Base-by-base conservation (phyloP, 2,329 filamentous ascomycete species). In the Hypoxylon sp. region DNA sequence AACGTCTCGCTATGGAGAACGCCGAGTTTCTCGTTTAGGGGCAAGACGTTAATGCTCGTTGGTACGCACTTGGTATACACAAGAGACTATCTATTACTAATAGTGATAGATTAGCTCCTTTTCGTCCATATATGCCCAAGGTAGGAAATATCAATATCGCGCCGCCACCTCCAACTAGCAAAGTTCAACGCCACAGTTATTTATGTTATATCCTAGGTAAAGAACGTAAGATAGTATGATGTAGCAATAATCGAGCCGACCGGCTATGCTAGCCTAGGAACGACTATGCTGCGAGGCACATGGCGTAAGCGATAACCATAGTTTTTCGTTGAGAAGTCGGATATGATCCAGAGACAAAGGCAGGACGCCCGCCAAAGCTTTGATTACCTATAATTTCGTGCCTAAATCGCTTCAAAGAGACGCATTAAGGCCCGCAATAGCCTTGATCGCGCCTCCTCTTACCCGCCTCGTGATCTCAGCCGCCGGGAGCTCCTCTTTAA, bases 391-490 rank as follows among this genome's bases (percentile, higher is more conserved):
- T 7, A 21, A 8, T 5, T 16, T 4, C 27, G 2, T 14, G 8
- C 37, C 16, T 5, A n/a, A 19, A 14, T 27, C 30, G 3, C n/a
- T 5, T 50, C 16, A 66, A 12, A 69, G 32, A 7, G 61, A 61
- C 19, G 43, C 32, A 25, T 67, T 63, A 0, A 71, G n/a, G 2
- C 37, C 39, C 12, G 34, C 19, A 12, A 76, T 76, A 8, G 61
- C 60, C 52, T 65, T 61, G 29, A 70, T n/a, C 8, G 75, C 75
- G 39, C 67, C 70, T 2, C 75, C 69, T 23, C 74, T 70, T 16
- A 74, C 69, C 41, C 51, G 27, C 54, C 29, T 71, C 45, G 75
- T 76, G 60, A 76, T 75, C 55, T 74, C 70, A 3, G 70, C 74
- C 0, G 75, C 75, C 1, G 75, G 73, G 25, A 69, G 60, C 21